Evolutionary conservation across 192 early-diverging fungal species (phyloP).

Genomic region (Umbelopsis sp.): DNA sequence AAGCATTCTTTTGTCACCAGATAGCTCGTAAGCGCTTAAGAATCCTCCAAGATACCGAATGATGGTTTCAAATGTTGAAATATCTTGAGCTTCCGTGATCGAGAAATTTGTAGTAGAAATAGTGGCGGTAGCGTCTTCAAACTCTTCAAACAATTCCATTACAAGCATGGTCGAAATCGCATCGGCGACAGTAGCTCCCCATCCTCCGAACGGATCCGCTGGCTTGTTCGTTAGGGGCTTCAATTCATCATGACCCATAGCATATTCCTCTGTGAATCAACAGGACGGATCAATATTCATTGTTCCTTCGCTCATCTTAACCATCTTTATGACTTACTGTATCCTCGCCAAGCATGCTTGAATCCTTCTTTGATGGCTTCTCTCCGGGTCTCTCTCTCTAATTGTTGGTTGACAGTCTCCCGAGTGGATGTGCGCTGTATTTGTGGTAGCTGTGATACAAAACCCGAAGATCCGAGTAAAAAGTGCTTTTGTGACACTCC

Average conservation of each 20-base stretch:
- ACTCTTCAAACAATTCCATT: constrained; percentile 80
- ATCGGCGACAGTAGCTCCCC: constrained; percentile 77
- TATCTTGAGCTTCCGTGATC: constrained; percentile 27
- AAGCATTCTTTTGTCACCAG: constrained; percentile 55
- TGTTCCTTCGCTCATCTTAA: background rate
- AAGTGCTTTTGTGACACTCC: background rate
- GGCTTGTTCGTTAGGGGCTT: constrained; percentile 31
- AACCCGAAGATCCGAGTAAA: constrained; percentile 1
- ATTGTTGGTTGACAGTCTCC: background rate
- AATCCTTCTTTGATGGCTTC: constrained; percentile 61
- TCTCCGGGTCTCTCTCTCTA: constrained; percentile 23
- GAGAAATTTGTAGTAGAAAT: constrained; percentile 58
- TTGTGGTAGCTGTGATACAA: constrained; percentile 10
- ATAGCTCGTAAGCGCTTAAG: constrained; percentile 81
- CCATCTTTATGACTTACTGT: constrained; percentile 38
- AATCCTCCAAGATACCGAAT: constrained; percentile 80
- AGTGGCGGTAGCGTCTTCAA: constrained; percentile 44
- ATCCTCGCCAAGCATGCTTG: constrained; percentile 72
- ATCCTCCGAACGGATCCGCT: constrained; percentile 45
- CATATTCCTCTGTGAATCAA: constrained; percentile 43
- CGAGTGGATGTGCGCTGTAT: constrained; percentile 17
- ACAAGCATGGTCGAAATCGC: constrained; percentile 82
- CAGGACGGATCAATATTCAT: background rate
- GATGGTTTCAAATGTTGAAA: constrained; percentile 80
- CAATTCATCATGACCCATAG: constrained; percentile 75